These are phyloP conservation scores for Neurospora africana DNA, from an alignment of 495 filamentous ascomycete genomes.

Conservation along the genomic window DNA sequence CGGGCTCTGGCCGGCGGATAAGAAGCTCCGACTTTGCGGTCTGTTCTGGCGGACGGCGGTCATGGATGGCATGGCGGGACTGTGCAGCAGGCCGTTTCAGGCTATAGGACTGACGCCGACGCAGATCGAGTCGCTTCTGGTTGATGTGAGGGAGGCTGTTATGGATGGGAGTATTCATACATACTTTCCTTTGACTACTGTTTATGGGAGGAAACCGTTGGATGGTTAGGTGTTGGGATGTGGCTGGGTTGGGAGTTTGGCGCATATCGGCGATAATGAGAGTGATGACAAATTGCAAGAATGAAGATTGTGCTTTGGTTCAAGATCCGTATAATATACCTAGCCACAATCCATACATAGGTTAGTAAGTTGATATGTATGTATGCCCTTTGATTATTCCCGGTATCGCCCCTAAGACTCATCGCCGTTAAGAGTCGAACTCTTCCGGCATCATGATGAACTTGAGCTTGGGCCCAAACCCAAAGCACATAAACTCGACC, in stretches of 20 bases:
- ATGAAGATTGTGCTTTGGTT: neutral
- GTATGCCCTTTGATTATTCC: too few species aligned
- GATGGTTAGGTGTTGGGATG: neutral
- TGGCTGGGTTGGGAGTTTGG: neutral
- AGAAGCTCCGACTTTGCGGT: constrained; percentile 22
- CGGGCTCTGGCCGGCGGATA: constrained; percentile 24
- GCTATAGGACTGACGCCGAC: constrained; percentile 25
- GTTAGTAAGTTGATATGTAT: too few species aligned
- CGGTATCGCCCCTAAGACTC: too few species aligned
- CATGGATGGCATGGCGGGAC: constrained; percentile 27
- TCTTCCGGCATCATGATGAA: too few species aligned
- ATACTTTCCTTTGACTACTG: constrained; percentile 21
- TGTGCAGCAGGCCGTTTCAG: constrained; percentile 18
- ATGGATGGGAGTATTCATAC: constrained; percentile 22
- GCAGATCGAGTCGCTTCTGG: constrained; percentile 31
- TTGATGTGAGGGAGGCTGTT: constrained; percentile 26
- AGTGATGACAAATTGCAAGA: neutral
- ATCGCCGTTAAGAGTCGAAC: too few species aligned
- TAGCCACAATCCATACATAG: too few species aligned
- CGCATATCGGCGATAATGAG: neutral
- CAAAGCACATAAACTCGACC: too few species aligned
- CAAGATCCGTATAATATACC: neutral
- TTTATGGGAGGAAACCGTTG: constrained; percentile 26
- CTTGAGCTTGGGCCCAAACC: too few species aligned
- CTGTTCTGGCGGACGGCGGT: constrained; percentile 23